Evolutionary conservation across 176 grass and related monocot genomes (phyloP), one percentile per base, ranked within the genome.

Genomic region (Metroxylon sagu): DNA sequence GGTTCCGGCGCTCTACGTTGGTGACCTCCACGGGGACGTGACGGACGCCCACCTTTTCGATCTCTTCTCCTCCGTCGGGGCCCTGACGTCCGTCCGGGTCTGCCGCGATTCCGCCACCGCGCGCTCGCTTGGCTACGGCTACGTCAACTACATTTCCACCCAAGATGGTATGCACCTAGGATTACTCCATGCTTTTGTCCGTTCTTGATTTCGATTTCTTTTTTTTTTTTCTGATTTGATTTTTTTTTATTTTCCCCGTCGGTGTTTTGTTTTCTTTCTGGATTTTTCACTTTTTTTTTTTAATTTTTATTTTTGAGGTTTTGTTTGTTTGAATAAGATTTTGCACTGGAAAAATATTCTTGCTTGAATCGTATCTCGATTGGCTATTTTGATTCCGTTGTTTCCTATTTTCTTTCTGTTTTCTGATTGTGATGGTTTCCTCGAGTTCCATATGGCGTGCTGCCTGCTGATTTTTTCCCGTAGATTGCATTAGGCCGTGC

Each of bases 1-100:
- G 6, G 77, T 78, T 21, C 74, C 74, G 21, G 82, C 82, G 25
- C 76, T 90, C 19, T 85, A 90, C 64, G 79, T 90, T 2, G 82
- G 87, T 21, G 87, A 90, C 78, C 68, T 90, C 26, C 67, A 76
- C 30, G 74, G 66, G 23, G 70, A 48, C 64, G 79, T 79, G 6
- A 29, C 12, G 53, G 87, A 90, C 7, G 53, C 64, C 2, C 59
- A 90, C 29, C 64, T 90, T 17, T 75, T 82, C 48, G 69, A 79
- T 0, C 68, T 67, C 29, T 90, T 90, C 61, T 70, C 67, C 52
- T 57, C 77, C 26, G 26, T 90, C 60, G 82, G 87, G 1, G 65
- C 64, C 39, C 68, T 90, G 68, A 75, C 79, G 6, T 90, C 87
- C 14, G 82, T 90, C 18, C 70, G 82, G 2, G 15, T 59, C 14